A percentile compares a stretch with the other conserved stretches of the same genome.
Evolutionary conservation across 148 eudicot genomes (phyloP).

Genomic region (Amaranthus hypochondriacus): DNA sequence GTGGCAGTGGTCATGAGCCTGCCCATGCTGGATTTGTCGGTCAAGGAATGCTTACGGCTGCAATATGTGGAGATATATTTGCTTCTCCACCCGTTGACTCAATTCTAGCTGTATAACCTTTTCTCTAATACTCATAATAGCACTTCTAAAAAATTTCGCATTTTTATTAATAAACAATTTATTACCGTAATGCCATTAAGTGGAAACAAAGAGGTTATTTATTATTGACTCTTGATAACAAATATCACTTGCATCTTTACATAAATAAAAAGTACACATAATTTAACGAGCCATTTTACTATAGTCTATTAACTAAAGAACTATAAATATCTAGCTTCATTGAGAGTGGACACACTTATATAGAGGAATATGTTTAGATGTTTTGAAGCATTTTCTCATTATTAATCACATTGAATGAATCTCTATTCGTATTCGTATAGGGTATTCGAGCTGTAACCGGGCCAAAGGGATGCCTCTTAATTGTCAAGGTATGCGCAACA

Average conservation of each 20-base stretch:
- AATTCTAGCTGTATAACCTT: slow-evolving; percentile 70
- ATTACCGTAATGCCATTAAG: no score
- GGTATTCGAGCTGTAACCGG: slow-evolving; percentile 98
- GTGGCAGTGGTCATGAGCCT: slow-evolving; percentile 99
- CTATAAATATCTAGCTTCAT: no score
- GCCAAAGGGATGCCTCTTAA: slow-evolving; percentile 83
- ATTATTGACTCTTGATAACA: neutral
- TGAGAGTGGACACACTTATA: neutral
- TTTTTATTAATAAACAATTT: neutral
- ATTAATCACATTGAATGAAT: neutral
- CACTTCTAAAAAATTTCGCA: no score
- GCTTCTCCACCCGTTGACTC: slow-evolving; percentile 91
- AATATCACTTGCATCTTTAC: no score
- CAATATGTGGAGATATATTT: slow-evolving; percentile 96
- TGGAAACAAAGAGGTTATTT: no score
- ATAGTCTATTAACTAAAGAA: neutral
- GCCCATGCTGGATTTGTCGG: slow-evolving; percentile 98
- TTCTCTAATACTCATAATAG: neutral
- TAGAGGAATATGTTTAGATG: neutral
- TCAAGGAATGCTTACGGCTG: slow-evolving; percentile 97
- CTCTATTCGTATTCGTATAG: slow-evolving; percentile 31
- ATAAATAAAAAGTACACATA: no score
- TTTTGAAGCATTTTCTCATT: neutral
- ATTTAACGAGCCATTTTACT: no score
- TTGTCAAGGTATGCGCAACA: slow-evolving; percentile 64